phyloP scores from a whole-genome alignment of 768 basidiomycete genomes.

The Austroboletus festivus region DNA sequence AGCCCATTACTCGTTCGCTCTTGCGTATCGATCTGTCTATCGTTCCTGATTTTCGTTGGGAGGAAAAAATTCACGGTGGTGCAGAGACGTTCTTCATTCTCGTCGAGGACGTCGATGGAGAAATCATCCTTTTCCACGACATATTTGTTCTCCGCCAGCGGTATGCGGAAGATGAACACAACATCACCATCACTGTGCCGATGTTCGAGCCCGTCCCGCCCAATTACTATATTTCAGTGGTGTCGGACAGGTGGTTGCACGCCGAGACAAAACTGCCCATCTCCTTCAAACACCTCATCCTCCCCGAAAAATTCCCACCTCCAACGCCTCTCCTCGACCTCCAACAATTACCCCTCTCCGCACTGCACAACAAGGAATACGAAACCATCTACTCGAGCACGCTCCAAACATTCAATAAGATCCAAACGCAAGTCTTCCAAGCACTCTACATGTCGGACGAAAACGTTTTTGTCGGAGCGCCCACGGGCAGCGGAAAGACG shows the following conservation, averaged over 20 bases:
- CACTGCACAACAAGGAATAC: slow-evolving; percentile 90
- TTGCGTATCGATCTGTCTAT: slow-evolving; percentile 92
- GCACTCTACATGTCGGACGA: slow-evolving; percentile 95
- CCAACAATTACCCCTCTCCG: slow-evolving; percentile 84
- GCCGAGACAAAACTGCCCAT: slow-evolving; percentile 92
- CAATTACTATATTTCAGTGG: slow-evolving; percentile 94
- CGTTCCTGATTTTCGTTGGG: slow-evolving; percentile 98
- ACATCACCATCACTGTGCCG: slow-evolving; percentile 89
- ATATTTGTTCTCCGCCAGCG: slow-evolving; percentile 87
- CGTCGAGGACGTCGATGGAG: slow-evolving; percentile 97
- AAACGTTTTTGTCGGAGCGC: slow-evolving; percentile 94
- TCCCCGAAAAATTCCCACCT: slow-evolving; percentile 94
- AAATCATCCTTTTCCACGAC: slow-evolving; percentile 94
- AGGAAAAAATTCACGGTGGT: slow-evolving; percentile 85
- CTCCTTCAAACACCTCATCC: slow-evolving; percentile 96
- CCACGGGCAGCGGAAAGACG: slow-evolving; percentile 96
- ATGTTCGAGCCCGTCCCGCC: slow-evolving; percentile 98
- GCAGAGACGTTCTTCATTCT: slow-evolving; percentile 91
- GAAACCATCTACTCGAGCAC: slow-evolving; percentile 80
- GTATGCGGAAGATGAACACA: slow-evolving; percentile 92
- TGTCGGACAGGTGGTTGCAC: slow-evolving; percentile 95
- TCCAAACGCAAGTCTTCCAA: slow-evolving; percentile 98
- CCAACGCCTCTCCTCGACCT: slow-evolving; percentile 93
- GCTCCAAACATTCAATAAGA: slow-evolving; percentile 93
- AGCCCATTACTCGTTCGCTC: slow-evolving; percentile 92